These are phyloP conservation scores for Protostelium mycophagum DNA, from an alignment of 78 protist species.

Conservation along the genomic window DNA sequence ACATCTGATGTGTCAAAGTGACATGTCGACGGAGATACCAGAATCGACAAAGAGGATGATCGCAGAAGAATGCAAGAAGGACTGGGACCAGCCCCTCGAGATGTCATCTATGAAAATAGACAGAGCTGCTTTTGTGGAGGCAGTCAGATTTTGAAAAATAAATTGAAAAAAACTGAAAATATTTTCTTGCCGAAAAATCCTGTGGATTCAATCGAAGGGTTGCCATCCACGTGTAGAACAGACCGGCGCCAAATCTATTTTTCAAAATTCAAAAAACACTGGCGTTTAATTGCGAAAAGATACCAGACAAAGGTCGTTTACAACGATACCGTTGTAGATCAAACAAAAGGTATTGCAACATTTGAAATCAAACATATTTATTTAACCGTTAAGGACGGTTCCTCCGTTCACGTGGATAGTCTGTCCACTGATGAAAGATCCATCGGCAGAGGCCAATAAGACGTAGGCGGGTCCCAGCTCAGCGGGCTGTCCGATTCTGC, in stretches of 20 bases:
- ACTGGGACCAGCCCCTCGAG: background rate
- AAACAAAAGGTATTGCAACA: too few species aligned
- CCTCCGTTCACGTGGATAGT: slow-evolving; percentile 23
- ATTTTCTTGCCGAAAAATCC: too few species aligned
- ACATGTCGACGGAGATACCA: background rate
- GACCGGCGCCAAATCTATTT: too few species aligned
- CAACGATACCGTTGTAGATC: too few species aligned
- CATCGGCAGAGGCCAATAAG: slow-evolving; percentile 18
- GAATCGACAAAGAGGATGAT: background rate
- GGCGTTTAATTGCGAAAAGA: too few species aligned
- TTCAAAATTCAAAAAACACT: too few species aligned
- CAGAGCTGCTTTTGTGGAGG: background rate
- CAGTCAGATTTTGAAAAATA: background rate
- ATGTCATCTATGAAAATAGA: background rate
- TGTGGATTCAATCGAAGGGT: too few species aligned
- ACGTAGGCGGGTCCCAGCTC: slow-evolving; percentile 38
- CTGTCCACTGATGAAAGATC: slow-evolving; percentile 28
- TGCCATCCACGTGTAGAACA: too few species aligned
- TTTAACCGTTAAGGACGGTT: slow-evolving; percentile 4
- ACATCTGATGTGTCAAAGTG: too few species aligned
- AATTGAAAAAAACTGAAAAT: too few species aligned
- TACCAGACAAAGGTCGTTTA: too few species aligned
- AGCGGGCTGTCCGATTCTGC: slow-evolving; percentile 18
- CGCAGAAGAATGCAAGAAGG: background rate
- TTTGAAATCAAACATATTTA: background rate